Evolutionary conservation across 2,329 filamentous ascomycete species (phyloP), one percentile per base, ranked within the genome.

Genomic region (Fusarium illudens): DNA sequence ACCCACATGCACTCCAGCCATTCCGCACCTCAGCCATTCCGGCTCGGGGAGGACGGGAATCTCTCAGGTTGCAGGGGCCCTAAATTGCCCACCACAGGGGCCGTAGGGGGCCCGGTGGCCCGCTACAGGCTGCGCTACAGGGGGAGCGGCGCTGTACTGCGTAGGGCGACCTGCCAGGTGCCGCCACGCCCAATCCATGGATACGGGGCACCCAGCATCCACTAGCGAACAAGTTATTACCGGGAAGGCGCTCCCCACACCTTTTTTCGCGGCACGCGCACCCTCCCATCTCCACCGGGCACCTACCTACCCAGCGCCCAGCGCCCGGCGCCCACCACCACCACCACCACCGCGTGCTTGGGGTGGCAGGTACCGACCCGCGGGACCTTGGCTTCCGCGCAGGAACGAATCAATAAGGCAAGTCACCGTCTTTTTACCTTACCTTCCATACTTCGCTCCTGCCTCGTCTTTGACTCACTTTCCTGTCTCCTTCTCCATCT

Each of bases 341-440:
- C 39, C 39, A 27, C 39, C 22, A 25, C 39, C 22, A 27, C 22
- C 15, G 49, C 48, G 56, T 65, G 56, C 68, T 44, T 49, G 59
- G 53, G 33, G 56, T 65, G 66, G 66, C 66, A 70, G 67, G 67
- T 69, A 67, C 66, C 62, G 51, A 67, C 58, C 65, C 36, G 37
- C 20, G 37, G 37, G 57, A 62, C 62, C 66, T 56, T 51, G 59
- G 66, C 62, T 55, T 55, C 60, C 52, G 66, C 52, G 63, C 66
- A 69, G 67, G 67, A 69, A 69, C 67, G 56, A 70, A 69, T 69
- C 66, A 67, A 67, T 54, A 64, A 69, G 20, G 25, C 58, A 49
- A 58, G 66, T 70, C 67, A 69, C 67, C 67, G 67, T 69, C 67
- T 69, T 69, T 69, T 70, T 46, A 25, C 39, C 25, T 44, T 44